phyloP scores from a whole-genome alignment of 164 flowering plant genomes.

The Nymphaea thermarum region DNA sequence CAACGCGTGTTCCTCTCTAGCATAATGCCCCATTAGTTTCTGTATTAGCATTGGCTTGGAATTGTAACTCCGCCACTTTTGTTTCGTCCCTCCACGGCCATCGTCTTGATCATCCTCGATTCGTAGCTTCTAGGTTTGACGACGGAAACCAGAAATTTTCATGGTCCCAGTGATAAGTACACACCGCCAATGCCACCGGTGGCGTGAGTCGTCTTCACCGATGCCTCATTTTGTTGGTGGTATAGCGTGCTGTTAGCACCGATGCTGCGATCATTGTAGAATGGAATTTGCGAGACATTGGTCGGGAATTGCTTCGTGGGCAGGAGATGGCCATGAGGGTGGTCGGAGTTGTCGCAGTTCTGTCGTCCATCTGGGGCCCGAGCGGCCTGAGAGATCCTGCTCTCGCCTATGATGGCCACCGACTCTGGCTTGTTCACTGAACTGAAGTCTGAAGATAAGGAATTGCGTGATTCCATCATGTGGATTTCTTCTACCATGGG shows the following conservation, averaged over 20 bases:
- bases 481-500: conserved; percentile 97
- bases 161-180: neutral
- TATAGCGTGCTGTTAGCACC: neutral
- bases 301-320: neutral
- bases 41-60: no score
- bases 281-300: neutral
- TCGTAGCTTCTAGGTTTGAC: no score
- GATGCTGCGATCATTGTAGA: neutral
- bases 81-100: no score
- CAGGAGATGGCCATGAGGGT: neutral
- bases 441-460: neutral
- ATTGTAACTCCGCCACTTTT: no score
- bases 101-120: no score
- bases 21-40: no score
- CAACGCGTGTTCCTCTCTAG: no score
- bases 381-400: neutral
- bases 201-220: neutral
- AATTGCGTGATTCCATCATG: conserved; percentile 35
- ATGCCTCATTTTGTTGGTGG: neutral
- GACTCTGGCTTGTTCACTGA: neutral
- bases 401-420: neutral
- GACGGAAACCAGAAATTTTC: no score
- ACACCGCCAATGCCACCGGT: neutral
- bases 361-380: neutral
- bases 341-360: neutral